Conservation (phyloP, 176 grass and related monocot species). For the Musa schizocarpa region DNA sequence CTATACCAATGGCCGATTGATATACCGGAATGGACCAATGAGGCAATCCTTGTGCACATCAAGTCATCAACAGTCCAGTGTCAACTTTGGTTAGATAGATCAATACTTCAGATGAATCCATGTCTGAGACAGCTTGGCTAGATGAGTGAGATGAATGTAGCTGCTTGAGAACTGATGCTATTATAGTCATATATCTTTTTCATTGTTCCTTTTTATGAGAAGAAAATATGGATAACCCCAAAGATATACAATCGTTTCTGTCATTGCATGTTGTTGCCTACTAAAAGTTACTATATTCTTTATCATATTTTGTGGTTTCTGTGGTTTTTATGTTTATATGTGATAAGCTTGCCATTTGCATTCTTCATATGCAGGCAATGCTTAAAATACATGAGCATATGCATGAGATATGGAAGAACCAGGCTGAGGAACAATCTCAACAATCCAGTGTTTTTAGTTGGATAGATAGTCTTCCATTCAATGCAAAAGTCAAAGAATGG, state of each 20-base stretch:
- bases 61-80: no score
- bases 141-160: no score
- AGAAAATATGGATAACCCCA: neutral
- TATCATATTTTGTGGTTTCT: neutral
- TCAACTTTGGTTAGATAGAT: no score
- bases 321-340: neutral
- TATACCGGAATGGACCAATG: no score
- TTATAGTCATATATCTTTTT: neutral
- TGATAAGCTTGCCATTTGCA: neutral
- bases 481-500: constrained; percentile 88
- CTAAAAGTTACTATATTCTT: neutral
- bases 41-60: no score
- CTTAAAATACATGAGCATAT: constrained; percentile 96
- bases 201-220: neutral
- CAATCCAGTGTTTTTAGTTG: constrained; percentile 50
- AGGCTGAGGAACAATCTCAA: constrained; percentile 27
- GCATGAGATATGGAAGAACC: constrained; percentile 84
- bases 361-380: constrained; percentile 56
- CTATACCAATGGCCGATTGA: no score
- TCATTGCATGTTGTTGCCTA: neutral
- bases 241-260: neutral
- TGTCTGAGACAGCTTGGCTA: no score
- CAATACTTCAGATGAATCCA: no score
- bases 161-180: neutral
- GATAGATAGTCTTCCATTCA: constrained; percentile 77